Percentiles rank a stretch among this genome's conserved stretches.
Conservation (phyloP, 352 stramenopile species). For the Globisporangium yorkense region DNA sequence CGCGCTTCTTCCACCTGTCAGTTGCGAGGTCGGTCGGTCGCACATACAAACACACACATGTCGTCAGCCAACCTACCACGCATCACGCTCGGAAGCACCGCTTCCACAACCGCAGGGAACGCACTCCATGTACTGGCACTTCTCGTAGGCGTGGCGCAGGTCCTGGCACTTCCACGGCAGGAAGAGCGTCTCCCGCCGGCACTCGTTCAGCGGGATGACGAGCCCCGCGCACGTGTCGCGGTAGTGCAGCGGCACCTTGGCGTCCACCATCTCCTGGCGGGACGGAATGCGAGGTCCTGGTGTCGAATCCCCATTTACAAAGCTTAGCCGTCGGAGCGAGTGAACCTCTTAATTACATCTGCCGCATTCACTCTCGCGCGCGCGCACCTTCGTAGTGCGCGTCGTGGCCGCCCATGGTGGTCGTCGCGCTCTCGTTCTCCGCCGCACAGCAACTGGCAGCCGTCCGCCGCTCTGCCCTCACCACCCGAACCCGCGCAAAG, state of each 20-base stretch:
- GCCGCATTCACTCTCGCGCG: too few relatives aligned
- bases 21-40: not conserved
- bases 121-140: constrained; percentile 95
- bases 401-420: constrained; percentile 57
- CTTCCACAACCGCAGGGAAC: not conserved
- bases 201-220: constrained; percentile 95
- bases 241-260: constrained; percentile 91
- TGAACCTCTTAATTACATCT: too few relatives aligned
- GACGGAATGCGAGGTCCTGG: constrained; percentile 68
- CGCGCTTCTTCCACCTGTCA: constrained; percentile 77
- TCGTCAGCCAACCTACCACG: not conserved
- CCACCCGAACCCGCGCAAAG: not conserved
- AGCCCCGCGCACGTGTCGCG: constrained; percentile 95
- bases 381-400: constrained; percentile 58
- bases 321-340: not conserved
- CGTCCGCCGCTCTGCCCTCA: constrained; percentile 1
- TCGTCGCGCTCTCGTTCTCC: constrained; percentile 24
- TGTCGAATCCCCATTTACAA: not conserved
- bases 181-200: constrained; percentile 91
- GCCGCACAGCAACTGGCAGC: constrained; percentile 17
- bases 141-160: constrained; percentile 97
- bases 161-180: constrained; percentile 95
- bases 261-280: constrained; percentile 92
- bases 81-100: not conserved
- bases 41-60: not conserved